These are phyloP conservation scores for Verticillium alfalfae DNA, from an alignment of 2,329 filamentous ascomycete species.

Conservation along the genomic window DNA sequence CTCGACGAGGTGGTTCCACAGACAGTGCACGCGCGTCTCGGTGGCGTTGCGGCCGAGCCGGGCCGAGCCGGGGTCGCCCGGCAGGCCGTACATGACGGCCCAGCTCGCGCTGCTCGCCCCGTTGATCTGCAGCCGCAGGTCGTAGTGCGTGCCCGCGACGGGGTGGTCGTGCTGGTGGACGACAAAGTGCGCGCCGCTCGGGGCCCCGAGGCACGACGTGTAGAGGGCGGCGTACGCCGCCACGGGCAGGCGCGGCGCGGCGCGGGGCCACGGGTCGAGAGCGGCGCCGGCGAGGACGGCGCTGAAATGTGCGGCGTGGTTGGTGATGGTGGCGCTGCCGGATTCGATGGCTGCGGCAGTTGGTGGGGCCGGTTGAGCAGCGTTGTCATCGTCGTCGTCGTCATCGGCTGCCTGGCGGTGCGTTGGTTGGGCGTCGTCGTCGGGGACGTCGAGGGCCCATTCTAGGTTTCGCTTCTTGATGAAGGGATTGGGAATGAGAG, in stretches of 20 bases:
- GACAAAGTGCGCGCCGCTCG: conserved; percentile 52
- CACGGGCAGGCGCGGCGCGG: conserved; percentile 25
- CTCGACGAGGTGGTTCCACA: conserved; percentile 60
- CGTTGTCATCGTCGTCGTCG: too few relatives aligned
- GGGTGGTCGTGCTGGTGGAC: conserved; percentile 72
- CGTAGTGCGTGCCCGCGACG: conserved; percentile 62
- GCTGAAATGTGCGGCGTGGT: conserved; percentile 34
- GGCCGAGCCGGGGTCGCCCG: conserved; percentile 50
- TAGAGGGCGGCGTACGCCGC: conserved; percentile 30
- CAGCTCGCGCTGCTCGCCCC: conserved; percentile 59
- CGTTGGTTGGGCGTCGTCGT: too few relatives aligned
- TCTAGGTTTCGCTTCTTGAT: conserved; percentile 40
- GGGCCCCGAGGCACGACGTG: conserved; percentile 19
- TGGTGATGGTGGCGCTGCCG: conserved; percentile 24
- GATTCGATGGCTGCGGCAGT: conserved; percentile 33
- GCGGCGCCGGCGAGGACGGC: conserved; percentile 20
- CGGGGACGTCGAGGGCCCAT: conserved; percentile 29
- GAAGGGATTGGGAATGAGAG: conserved; percentile 36
- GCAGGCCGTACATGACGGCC: conserved; percentile 59
- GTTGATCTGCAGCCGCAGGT: conserved; percentile 66
- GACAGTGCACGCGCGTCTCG: conserved; percentile 55
- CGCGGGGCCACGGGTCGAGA: conserved; percentile 12
- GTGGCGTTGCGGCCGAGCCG: conserved; percentile 53
- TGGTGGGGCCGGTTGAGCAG: conserved; percentile 5
- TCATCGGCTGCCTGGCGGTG: too few relatives aligned